Evolutionary conservation across 805 yeast genomes (phyloP), one percentile per base, ranked within the genome.

Genomic region (Metschnikowia bowlesiae): DNA sequence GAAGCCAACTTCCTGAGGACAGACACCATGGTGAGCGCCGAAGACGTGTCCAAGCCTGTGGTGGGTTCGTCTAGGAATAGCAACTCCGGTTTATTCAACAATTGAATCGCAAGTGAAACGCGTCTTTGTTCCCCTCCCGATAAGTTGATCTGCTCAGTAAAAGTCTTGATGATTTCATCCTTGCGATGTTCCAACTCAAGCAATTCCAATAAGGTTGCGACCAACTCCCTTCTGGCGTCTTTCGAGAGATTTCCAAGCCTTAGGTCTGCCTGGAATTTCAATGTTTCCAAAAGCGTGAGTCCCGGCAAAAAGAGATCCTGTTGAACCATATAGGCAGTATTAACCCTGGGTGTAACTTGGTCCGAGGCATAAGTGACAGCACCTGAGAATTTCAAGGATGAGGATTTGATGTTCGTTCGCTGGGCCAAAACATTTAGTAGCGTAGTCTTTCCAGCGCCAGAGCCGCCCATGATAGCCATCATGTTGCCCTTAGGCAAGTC

Each of bases 111-210:
- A 35, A 89, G 78, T 41, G 91, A 84, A 4, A 87, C 75, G 51
- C 96, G 67, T 59, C 96, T 66, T 60, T 83, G 85, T 61, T 89
- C 96, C 32, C 96, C 96, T 13, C 96, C 96, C 4, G 92, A 85
- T 5, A 89, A 68, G 28, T 87, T 89, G 10, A 75, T 70, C 48
- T 76, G 76, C 4, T 70, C 68, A 51, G 80, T 81, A 47, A 70
- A 70, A 0, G 67, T 52, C 16, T 83, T 84, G 1, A 87, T 84
- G 3, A 72, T 54, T 0, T 86, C 82, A 54, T 84, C 73, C 9
- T 78, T 78, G 47, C 89, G 76, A 45, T 82, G 89, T 47, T 76
- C 76, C 14, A 89, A 70, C 2, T 89, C 90, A 46, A 89, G 66
- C 47, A 85, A 85, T 9, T 73, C 66, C 36, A 89, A 72, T 30